phyloP scores from a whole-genome alignment of 441 rosid species.

The Gossypium laxum region DNA sequence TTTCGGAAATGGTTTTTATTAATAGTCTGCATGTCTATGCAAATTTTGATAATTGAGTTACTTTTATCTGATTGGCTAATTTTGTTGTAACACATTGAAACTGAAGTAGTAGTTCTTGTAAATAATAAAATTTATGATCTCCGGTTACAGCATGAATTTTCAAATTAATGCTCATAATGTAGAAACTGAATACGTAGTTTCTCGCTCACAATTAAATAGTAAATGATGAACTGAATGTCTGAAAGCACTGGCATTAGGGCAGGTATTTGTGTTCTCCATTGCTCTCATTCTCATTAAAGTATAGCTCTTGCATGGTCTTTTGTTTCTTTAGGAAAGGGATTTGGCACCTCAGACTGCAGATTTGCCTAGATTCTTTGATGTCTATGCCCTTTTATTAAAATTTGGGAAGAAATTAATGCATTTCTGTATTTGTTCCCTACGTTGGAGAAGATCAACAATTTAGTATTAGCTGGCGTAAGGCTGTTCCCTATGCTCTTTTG shows the following conservation, averaged over 20 bases:
- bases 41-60: neutral
- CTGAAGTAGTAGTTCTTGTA: neutral
- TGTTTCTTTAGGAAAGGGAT: constrained; percentile 4
- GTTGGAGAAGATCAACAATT: neutral
- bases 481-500: neutral
- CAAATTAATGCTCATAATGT: neutral
- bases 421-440: neutral
- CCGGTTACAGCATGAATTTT: neutral
- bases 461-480: neutral
- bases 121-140: neutral
- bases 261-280: neutral
- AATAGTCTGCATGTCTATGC: neutral
- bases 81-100: neutral
- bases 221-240: neutral
- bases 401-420: neutral
- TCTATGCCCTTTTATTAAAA: neutral
- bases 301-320: neutral
- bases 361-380: neutral
- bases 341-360: constrained; percentile 1
- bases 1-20: neutral
- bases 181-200: neutral
- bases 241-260: neutral
- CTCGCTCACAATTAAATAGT: neutral
- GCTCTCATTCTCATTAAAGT: neutral
- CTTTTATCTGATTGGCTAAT: neutral